A percentile compares a stretch with the other conserved stretches of the same genome.
Evolutionary conservation across 176 grass and related monocot species (phyloP).

Genomic region (Avena insularis): DNA sequence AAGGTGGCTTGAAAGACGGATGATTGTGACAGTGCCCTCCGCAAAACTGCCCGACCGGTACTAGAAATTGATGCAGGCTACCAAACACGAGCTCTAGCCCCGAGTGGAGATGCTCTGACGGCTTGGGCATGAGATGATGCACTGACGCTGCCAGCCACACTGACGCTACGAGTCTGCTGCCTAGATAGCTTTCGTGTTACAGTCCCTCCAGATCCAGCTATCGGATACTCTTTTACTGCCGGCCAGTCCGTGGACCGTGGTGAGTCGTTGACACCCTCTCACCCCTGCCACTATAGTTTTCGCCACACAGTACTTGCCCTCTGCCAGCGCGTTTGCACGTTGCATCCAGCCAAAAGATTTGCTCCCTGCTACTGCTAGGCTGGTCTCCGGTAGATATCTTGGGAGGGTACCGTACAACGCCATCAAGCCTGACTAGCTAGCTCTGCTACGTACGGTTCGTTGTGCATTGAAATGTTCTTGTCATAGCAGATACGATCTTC

Average conservation of each 20-base stretch:
- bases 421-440: background rate
- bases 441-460: background rate
- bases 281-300: background rate
- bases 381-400: too few species aligned
- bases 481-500: background rate
- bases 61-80: too few species aligned
- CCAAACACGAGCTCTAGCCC: too few species aligned
- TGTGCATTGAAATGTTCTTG: background rate
- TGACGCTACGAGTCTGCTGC: background rate
- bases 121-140: background rate
- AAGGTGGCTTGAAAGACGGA: too few species aligned
- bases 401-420: background rate
- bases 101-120: too few species aligned
- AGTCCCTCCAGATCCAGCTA: background rate
- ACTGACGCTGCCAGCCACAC: background rate
- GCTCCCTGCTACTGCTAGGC: background rate
- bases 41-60: too few species aligned
- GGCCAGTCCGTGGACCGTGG: background rate
- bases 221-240: background rate
- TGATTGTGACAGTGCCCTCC: too few species aligned
- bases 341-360: slow-evolving; percentile 14
- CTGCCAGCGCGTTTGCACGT: background rate
- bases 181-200: slow-evolving; percentile 24
- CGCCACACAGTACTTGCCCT: background rate
- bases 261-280: background rate